Percentiles rank a stretch among this genome's conserved stretches.
Evolutionary conservation across 2,329 filamentous ascomycete species (phyloP).

Genomic region (Tolypocladium cylindrosporum): DNA sequence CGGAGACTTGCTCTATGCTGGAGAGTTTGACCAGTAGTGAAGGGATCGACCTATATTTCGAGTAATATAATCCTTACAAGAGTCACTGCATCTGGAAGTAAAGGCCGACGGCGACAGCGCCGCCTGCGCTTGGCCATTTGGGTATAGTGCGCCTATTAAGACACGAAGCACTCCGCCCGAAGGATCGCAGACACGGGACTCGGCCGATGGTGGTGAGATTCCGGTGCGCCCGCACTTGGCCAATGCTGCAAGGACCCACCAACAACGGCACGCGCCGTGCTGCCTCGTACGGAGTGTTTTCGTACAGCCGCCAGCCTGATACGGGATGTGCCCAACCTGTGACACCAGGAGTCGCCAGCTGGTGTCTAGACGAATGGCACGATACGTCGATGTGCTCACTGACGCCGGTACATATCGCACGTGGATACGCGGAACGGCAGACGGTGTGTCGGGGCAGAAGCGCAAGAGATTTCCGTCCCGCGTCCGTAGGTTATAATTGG

Average conservation of each 20-base stretch:
- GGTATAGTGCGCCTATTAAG: too few species aligned
- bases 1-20: constrained; percentile 34
- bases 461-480: too few species aligned
- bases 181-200: background rate
- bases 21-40: constrained; percentile 23
- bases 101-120: too few species aligned
- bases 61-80: too few species aligned
- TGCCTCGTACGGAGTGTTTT: background rate
- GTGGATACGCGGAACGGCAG: too few species aligned
- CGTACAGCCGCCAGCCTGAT: background rate
- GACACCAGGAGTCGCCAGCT: background rate
- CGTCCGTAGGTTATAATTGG: background rate
- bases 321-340: background rate
- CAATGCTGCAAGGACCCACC: background rate
- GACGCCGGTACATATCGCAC: too few species aligned
- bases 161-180: background rate
- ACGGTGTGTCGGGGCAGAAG: too few species aligned
- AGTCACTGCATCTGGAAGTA: too few species aligned
- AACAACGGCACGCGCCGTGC: background rate
- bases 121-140: too few species aligned
- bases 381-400: background rate
- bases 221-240: background rate
- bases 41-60: too few species aligned
- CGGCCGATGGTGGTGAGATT: background rate
- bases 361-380: background rate